Conservation (phyloP, 345 rosid genomes). For the Durio zibethinus region DNA sequence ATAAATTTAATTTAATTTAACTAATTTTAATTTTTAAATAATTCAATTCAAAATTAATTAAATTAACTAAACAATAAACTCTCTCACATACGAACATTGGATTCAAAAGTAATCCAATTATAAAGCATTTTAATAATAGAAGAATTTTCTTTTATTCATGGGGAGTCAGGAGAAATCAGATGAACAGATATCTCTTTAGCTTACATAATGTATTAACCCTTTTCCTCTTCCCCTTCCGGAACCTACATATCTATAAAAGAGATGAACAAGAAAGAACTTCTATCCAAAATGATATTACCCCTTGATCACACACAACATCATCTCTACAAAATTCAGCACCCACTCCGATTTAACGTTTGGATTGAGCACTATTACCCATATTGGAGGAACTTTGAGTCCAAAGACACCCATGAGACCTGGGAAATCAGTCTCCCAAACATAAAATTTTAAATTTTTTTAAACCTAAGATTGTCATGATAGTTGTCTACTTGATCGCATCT, state of each 20-base stretch:
- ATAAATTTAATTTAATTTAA: too few relatives aligned
- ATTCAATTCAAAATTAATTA: too few relatives aligned
- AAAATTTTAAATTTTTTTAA: not conserved
- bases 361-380: not conserved
- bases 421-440: not conserved
- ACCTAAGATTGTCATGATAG: slow-evolving; percentile 17
- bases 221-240: not conserved
- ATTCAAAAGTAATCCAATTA: too few relatives aligned
- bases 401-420: too few relatives aligned
- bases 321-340: slow-evolving; percentile 32
- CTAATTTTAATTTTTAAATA: too few relatives aligned
- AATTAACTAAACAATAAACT: too few relatives aligned
- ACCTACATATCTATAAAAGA: not conserved
- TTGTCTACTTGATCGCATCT: slow-evolving; percentile 27
- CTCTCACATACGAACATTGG: too few relatives aligned
- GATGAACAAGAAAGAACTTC: not conserved
- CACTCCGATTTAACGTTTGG: slow-evolving; percentile 11
- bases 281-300: slow-evolving; percentile 3
- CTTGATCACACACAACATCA: not conserved
- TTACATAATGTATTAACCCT: not conserved
- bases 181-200: not conserved
- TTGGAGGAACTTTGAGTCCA: not conserved
- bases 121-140: too few relatives aligned
- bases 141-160: not conserved
- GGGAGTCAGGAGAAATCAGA: not conserved